Evolutionary conservation across 2,329 filamentous ascomycete species (phyloP), one percentile per base, ranked within the genome.

Genomic region (Ophiostoma novo-ulmi): DNA sequence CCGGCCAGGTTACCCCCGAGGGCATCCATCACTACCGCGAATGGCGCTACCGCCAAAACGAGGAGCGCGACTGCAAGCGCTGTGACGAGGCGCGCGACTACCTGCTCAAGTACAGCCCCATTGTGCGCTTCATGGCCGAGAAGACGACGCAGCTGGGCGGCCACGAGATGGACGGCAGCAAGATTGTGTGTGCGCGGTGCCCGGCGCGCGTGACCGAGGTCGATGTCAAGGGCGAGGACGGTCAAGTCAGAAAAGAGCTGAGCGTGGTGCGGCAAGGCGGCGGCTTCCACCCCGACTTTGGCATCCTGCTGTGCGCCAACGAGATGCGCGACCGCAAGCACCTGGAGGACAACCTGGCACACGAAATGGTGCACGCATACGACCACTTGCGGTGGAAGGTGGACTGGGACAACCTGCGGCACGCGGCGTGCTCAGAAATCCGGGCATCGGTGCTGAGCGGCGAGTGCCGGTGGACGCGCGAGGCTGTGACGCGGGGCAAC

Each of bases 311-410:
- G 31, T 99, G 95, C 80, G 93, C 95, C 69, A 99, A 99, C 80
- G 90, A 95, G 80, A 87, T 98, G 78, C 84, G 90, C 72, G 89
- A 93, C 77, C 83, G 88, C 71, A 89, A 89, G 41, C 93, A 97
- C 78, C 80, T 97, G 75, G 95, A 99, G 82, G 95, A 99, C 79
- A 97, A 94, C 13, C 83, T 99, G 77, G 90, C 94, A 38, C 95
- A 99, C 80, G 95, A 99, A 82, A 96, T 99, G 93, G 91, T 99
- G 69, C 95, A 99, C 79, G 94, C 94, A 0, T 98, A 93, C 84
- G 95, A 99, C 79, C 91, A 97, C 79, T 78, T 98, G 75, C 84
- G 94, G 74, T 99, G 93, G 83, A 95, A 97, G 80, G 89, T 97
- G 64, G 90, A 98, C 77, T 92, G 91, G 82, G 83, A 85, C 75